A percentile compares a stretch with the other conserved stretches of the same genome.
Conservation (phyloP, 306 rosid species). For the Quercus engelmannii region DNA sequence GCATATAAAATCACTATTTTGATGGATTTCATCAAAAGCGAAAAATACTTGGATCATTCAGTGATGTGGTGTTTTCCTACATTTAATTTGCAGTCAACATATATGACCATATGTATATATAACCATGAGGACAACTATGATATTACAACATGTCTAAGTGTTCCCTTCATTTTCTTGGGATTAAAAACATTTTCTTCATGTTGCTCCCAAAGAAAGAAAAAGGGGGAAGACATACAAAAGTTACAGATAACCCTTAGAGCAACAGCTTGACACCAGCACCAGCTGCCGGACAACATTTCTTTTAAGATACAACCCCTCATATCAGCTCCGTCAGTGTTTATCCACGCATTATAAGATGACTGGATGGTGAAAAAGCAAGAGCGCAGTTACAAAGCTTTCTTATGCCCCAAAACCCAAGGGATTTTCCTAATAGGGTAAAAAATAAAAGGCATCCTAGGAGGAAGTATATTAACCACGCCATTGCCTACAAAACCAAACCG, state of each 20-base stretch:
- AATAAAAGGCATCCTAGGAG: slow-evolving; percentile 20
- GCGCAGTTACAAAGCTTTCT: slow-evolving; percentile 34
- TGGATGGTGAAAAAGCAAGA: slow-evolving; percentile 36
- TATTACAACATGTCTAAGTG: slow-evolving; percentile 5
- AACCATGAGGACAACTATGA: neutral
- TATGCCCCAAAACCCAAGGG: slow-evolving; percentile 42
- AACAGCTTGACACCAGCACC: slow-evolving; percentile 6
- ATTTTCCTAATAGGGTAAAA: slow-evolving; percentile 37
- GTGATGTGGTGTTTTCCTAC: no score
- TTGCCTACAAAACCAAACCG: slow-evolving; percentile 29
- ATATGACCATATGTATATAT: neutral
- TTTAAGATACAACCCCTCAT: slow-evolving; percentile 22
- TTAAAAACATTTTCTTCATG: slow-evolving; percentile 19
- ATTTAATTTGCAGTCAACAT: neutral
- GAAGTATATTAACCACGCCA: slow-evolving; percentile 23
- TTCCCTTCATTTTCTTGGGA: slow-evolving; percentile 10
- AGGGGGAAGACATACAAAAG: slow-evolving; percentile 11
- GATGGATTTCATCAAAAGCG: no score
- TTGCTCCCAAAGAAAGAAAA: slow-evolving; percentile 32
- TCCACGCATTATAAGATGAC: slow-evolving; percentile 3
- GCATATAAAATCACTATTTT: no score
- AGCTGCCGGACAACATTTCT: slow-evolving; percentile 17
- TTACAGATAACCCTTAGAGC: neutral
- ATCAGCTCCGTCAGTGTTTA: slow-evolving; percentile 23
- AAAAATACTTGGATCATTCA: no score